Base-by-base conservation (phyloP, 257 asterid species). In the Solanum pinnatisectum region DNA sequence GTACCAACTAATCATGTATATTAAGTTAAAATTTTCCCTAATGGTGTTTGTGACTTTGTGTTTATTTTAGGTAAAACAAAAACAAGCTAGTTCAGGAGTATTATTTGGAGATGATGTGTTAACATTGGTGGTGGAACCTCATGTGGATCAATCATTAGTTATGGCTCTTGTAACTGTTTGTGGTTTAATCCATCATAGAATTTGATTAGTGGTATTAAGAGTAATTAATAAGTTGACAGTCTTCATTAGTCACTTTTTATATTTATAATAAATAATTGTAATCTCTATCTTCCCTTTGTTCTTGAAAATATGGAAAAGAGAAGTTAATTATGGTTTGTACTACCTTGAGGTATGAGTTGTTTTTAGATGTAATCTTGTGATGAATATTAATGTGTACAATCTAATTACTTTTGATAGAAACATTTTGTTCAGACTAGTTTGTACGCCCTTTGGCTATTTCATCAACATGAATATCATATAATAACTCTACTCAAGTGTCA, bases 91-190 rank as follows among this genome's bases (percentile, higher is more conserved):
- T 71, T 36, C 88, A 16, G 96, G 98, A 72, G 88, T 93, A 87
- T 39, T 74, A 32, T 88, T 91, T 85, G 98, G 98, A 65, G 90
- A 90, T 40, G 98, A 95, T 92, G 98, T 95, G 52, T 33, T 94
- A 22, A 87, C 88, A 39, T 76, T 95, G 78, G 90, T 85, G 20
- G 95, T 94, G 90, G 96, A 95, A 87, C 91, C 95, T 13, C 91
- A 88, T 5, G 86, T 89, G 18, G 97, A 93, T 90, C 92, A 92
- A 30, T 90, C 96, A 49, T 56, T 93, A 23, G 84, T 92, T 36
- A 89, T 95, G 94, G 96, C 97, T 67, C 91, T 95, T 70, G 94
- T 94, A 7, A 84, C 94, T 5, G 96, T 93, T 10, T 92, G 92
- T 89, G 92, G 92, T 20, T 90, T 93, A 93, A 91, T 95, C 78